These are phyloP conservation scores for Dryas integrifolia DNA, from an alignment of 331 rosid genomes.

Conservation along the genomic window DNA sequence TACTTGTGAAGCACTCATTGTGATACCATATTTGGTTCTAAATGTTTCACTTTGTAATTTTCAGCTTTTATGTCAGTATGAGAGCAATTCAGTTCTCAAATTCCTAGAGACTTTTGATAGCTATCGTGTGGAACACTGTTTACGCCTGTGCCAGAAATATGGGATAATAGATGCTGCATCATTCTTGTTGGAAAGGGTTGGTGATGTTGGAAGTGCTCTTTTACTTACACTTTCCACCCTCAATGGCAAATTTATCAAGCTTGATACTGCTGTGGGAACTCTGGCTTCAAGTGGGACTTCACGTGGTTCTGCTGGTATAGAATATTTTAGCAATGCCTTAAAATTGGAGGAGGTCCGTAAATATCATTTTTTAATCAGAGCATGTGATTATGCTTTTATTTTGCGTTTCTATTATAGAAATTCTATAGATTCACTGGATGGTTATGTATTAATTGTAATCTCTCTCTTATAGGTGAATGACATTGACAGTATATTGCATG, in stretches of 20 bases:
- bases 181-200: constrained; percentile 88
- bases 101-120: constrained; percentile 89
- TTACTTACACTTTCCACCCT: constrained; percentile 77
- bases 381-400: constrained; percentile 23
- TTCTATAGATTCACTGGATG: constrained; percentile 16
- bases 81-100: constrained; percentile 81
- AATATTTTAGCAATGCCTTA: constrained; percentile 38
- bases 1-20: background rate
- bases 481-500: constrained; percentile 52
- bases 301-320: constrained; percentile 40
- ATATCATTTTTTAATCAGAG: constrained; percentile 20
- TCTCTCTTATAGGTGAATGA: constrained; percentile 56
- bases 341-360: constrained; percentile 66
- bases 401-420: background rate
- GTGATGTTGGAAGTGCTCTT: constrained; percentile 93
- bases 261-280: constrained; percentile 69
- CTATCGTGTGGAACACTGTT: constrained; percentile 91
- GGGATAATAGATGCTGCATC: constrained; percentile 89
- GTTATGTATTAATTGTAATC: constrained; percentile 26
- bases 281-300: constrained; percentile 39
- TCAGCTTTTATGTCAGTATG: constrained; percentile 86
- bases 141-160: constrained; percentile 81
- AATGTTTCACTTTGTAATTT: constrained; percentile 27
- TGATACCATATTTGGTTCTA: constrained; percentile 9
- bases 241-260: constrained; percentile 67